phyloP scores from a whole-genome alignment of 352 stramenopile species.

The Globisporangium solare region DNA sequence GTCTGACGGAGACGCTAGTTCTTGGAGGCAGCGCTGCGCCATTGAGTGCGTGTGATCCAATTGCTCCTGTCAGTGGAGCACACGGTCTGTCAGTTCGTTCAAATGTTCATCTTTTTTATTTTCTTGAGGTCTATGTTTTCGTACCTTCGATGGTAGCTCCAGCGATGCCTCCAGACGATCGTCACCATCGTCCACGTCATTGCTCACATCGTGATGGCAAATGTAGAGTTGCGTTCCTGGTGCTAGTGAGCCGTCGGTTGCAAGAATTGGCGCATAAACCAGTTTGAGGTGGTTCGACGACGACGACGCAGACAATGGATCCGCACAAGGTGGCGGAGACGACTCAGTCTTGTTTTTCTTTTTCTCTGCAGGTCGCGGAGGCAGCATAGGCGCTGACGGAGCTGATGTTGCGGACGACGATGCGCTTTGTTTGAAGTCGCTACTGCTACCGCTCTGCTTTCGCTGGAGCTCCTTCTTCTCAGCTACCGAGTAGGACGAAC shows the following conservation, averaged over 20 bases:
- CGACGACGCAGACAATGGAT: not conserved
- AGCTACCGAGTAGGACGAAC: conserved; percentile 49
- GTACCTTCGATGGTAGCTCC: conserved; percentile 42
- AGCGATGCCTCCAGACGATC: conserved; percentile 46
- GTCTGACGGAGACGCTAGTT: conserved; percentile 13
- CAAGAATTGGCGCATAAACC: conserved; percentile 29
- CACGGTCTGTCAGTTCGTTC: not conserved
- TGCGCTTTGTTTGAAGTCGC: conserved; percentile 7
- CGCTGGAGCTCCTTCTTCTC: conserved; percentile 33
- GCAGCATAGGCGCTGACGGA: conserved; percentile 11
- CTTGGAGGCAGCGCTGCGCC: conserved; percentile 23
- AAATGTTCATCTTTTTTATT: not conserved
- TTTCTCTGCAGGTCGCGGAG: conserved; percentile 7
- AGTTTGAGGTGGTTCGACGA: conserved; percentile 29
- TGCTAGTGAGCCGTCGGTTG: conserved; percentile 13
- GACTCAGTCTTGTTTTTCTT: conserved; percentile 9
- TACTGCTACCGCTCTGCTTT: conserved; percentile 13
- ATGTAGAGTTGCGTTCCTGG: not conserved
- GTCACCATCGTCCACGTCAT: conserved; percentile 8
- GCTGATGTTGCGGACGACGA: not conserved
- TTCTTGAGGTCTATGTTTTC: too few species aligned
- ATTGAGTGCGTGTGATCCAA: conserved; percentile 20
- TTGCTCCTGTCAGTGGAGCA: conserved; percentile 16
- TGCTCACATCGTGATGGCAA: not conserved
- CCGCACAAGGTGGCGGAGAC: not conserved